Conservation (phyloP, 2,329 filamentous ascomycete genomes). For the Aureobasidium namibiae region DNA sequence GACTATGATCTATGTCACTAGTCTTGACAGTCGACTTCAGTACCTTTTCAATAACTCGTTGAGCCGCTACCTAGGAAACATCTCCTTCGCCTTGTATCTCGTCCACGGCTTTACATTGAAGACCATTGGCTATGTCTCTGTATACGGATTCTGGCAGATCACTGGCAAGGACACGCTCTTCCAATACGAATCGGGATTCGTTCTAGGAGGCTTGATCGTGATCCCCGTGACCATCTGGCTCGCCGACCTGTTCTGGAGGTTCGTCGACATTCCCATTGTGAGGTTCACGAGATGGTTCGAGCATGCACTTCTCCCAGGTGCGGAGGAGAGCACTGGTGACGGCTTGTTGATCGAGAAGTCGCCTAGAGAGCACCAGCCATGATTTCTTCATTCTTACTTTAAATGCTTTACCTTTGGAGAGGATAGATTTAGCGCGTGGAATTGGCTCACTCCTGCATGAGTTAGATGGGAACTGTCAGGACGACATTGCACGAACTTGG, state of each 20-base stretch:
- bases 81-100: constrained; percentile 53
- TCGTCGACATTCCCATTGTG: constrained; percentile 47
- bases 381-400: too few relatives aligned
- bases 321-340: not conserved
- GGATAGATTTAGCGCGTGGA: not conserved
- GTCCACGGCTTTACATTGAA: constrained; percentile 52
- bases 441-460: not conserved
- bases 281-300: constrained; percentile 51
- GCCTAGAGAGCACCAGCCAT: constrained; percentile 3
- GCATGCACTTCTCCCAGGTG: constrained; percentile 13
- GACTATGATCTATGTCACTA: constrained; percentile 40
- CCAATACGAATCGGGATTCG: constrained; percentile 41
- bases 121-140: constrained; percentile 43
- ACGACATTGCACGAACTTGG: not conserved
- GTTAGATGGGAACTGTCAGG: not conserved
- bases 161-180: constrained; percentile 40
- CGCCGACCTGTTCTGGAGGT: constrained; percentile 49
- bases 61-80: constrained; percentile 50
- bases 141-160: constrained; percentile 39
- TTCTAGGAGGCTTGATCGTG: constrained; percentile 39
- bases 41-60: constrained; percentile 40
- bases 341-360: constrained; percentile 1
- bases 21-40: constrained; percentile 40
- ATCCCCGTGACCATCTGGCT: constrained; percentile 47
- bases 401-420: not conserved